A percentile compares a stretch with the other conserved stretches of the same genome.
These are phyloP conservation scores for Agrostemma githago DNA, from an alignment of 148 eudicot genomes.

Conservation along the genomic window DNA sequence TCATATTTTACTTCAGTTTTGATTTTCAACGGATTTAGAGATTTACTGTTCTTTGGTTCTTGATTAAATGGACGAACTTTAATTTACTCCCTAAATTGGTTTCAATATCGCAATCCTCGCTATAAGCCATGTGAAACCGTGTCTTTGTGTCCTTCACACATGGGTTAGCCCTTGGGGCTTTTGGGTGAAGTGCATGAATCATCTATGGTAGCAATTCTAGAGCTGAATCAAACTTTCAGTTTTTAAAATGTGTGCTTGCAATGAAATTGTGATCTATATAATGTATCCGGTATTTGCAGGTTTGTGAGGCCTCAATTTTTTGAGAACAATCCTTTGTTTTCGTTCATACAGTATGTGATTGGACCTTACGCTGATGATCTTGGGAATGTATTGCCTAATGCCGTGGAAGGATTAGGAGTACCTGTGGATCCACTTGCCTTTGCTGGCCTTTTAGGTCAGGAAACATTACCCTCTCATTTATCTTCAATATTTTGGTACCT, in stretches of 20 bases:
- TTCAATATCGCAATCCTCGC: not conserved
- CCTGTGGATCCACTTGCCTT: conserved; percentile 96
- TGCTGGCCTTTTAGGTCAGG: conserved; percentile 91
- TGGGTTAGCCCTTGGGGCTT: not conserved
- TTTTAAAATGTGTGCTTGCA: not conserved
- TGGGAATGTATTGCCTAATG: conserved; percentile 86
- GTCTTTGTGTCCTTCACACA: not conserved
- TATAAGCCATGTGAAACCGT: not conserved
- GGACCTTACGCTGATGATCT: conserved; percentile 93
- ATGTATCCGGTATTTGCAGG: conserved; percentile 38
- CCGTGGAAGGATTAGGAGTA: conserved; percentile 93
- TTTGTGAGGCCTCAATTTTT: conserved; percentile 93
- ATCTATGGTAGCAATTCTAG: not conserved
- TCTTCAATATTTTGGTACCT: not conserved
- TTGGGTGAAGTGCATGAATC: not conserved
- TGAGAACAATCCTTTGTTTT: conserved; percentile 85
- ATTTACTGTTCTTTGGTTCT: not conserved
- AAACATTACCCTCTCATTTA: not conserved
- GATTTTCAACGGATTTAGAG: not conserved
- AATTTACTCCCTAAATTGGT: not conserved
- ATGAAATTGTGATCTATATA: not conserved
- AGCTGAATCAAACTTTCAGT: not conserved
- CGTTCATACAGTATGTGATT: conserved; percentile 73
- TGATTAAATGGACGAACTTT: not conserved
- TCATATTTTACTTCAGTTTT: not conserved